Conservation (phyloP, 164 flowering plant genomes). For the Protea cynaroides region DNA sequence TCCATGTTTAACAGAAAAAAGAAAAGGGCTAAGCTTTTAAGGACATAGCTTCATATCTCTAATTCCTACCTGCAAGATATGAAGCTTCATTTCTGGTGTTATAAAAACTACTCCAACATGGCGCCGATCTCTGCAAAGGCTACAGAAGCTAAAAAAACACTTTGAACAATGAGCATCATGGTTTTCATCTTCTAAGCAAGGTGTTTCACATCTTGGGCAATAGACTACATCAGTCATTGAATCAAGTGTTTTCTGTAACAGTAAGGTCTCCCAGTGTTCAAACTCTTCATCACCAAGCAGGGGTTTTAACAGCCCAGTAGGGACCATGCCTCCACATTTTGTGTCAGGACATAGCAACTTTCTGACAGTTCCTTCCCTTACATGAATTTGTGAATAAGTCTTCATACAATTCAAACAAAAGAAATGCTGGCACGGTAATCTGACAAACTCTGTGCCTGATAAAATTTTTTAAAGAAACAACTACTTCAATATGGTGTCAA, state of each 20-base stretch:
- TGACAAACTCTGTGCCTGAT: conserved; percentile 68
- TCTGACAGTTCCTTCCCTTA: conserved; percentile 72
- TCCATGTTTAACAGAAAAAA: background rate
- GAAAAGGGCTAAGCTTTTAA: background rate
- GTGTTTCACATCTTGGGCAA: conserved; percentile 93
- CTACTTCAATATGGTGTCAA: no score
- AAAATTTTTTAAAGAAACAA: no score
- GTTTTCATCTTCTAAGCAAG: conserved; percentile 83
- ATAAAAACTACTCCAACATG: conserved; percentile 73
- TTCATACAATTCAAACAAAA: conserved; percentile 87
- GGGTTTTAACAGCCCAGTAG: conserved; percentile 64
- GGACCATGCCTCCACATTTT: conserved; percentile 67
- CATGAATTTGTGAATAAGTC: conserved; percentile 61
- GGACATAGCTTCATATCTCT: background rate
- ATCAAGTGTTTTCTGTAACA: conserved; percentile 69
- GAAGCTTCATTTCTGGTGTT: conserved; percentile 70
- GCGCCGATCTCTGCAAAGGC: conserved; percentile 76
- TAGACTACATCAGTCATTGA: conserved; percentile 80
- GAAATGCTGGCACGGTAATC: conserved; percentile 78
- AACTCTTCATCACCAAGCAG: conserved; percentile 68
- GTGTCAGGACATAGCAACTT: conserved; percentile 66
- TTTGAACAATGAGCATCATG: conserved; percentile 80
- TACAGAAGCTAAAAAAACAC: conserved; percentile 84
- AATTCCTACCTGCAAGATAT: conserved; percentile 52
- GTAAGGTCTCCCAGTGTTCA: conserved; percentile 84